Base-by-base conservation (phyloP, 1,139 yeast genomes). In the Insectozyma bohioensis region DNA sequence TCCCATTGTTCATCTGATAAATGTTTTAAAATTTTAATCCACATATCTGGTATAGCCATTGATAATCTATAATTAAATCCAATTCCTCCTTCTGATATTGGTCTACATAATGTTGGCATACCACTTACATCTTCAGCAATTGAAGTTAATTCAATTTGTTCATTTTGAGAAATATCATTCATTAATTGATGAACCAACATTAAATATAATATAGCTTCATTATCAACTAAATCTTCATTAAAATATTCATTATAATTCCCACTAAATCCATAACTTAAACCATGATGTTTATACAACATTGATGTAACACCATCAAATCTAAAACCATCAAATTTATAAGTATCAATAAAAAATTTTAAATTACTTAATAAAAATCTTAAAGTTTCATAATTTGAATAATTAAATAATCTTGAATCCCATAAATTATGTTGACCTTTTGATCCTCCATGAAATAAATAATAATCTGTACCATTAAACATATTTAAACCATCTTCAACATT, bases 21-120 rank as follows among this genome's bases (percentile, higher is more conserved):
- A 54, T 90, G 97, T 56, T 92, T 92, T 48, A 92, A 63, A 33
- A 88, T 63, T 58, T 92, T 92, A 62, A 92, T 92, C 97, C 98
- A 92, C 97, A 90, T 90, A 58, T 92, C 98, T 5, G 98, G 98
- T 40, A 92, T 72, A 1, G 97, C 97, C 98, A 92, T 92, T 3
- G 95, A 94, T 38, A 92, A 68, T 45, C 97, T 72, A 57, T 90
- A 92, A 54, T 90, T 94, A 52, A 90, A 92, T 0, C 97, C 98
- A 45, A 85, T 80, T 34, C 98, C 98, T 33, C 97, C 97, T 21
- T 66, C 56, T 0, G 49, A 39, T 28, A 86, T 71, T 6, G 94
- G 81, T 31, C 86, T 61, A 60, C 97, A 90, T 34, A 92, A 66
- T 0, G 97, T 87, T 21, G 98, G 98, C 85, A 92, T 92, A 11